Evolutionary conservation across 1,139 yeast genomes (phyloP), one percentile per base, ranked within the genome.

Genomic region (Sugiyamaella paludigena): DNA sequence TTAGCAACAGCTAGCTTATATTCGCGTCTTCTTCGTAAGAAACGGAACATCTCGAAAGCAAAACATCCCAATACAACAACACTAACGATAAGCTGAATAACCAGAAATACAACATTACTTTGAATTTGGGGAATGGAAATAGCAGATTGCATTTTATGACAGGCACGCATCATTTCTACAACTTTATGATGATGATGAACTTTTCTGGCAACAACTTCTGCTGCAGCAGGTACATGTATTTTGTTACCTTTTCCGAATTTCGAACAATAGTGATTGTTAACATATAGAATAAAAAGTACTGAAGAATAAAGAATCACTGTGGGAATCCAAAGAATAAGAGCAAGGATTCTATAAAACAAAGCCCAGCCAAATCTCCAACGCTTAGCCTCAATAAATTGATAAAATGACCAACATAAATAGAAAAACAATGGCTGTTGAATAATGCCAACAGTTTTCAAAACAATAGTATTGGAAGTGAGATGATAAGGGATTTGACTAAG

Each of bases 11-110:
- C 16, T 10, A 16, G 30, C 31, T 42, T 30, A 28, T 42, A 42
- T 10, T 42, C 45, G 3, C 45, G 40, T 35, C 45, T 35, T 42
- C 45, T 35, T 28, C 45, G 45, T 12, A 42, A 35, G 28, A 42
- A 42, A 4, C 30, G 28, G 19, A 29, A 42, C 40, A 42, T 42
- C 37, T 42, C 45, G n/a, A 28, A 42, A 9, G 40, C 45, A 19
- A 35, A 42, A 5, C 28, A 39, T 28, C 40, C 45, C 24, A 42
- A 27, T 12, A 42, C 36, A 16, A 42, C 30, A 15, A 42, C 40
- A 35, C 45, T 42, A 24, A 42, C 35, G 19, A 35, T 19, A 24
- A 40, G 35, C 28, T 42, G 45, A 24, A 36, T 15, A 12, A 29
- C 13, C 45, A 42, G n/a, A 36, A 42, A 42, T 4, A 19, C 16